These are phyloP conservation scores for Plasmopara viticola DNA, from an alignment of 352 stramenopile species.

Conservation along the genomic window DNA sequence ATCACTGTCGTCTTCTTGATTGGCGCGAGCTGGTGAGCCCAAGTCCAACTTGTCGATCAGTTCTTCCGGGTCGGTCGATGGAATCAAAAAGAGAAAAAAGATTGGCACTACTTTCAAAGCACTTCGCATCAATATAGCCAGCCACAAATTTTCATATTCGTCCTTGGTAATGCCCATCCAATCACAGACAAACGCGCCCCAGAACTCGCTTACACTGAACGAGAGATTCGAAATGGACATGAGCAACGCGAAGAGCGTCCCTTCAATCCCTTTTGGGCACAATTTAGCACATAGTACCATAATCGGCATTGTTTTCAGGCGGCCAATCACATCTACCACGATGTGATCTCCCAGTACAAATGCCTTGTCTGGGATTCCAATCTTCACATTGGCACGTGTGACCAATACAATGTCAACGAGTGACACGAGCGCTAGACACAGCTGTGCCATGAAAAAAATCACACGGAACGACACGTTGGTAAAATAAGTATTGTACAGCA, in stretches of 20 bases:
- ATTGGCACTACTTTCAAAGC: conserved; percentile 88
- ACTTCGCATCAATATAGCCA: conserved; percentile 90
- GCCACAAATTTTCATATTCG: conserved; percentile 88
- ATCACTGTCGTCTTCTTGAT: conserved; percentile 21
- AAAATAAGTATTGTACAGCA: conserved; percentile 84
- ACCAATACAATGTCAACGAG: conserved; percentile 85
- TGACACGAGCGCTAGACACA: conserved; percentile 63
- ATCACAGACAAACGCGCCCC: conserved; percentile 87
- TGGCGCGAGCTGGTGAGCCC: conserved; percentile 7
- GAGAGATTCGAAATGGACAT: conserved; percentile 97
- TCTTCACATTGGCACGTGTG: conserved; percentile 85
- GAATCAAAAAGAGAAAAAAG: conserved; percentile 83
- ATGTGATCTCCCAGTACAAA: conserved; percentile 95
- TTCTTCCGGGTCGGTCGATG: conserved; percentile 59
- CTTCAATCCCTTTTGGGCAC: conserved; percentile 93
- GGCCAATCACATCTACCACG: conserved; percentile 77
- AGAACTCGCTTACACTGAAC: conserved; percentile 90
- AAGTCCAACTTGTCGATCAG: conserved; percentile 72
- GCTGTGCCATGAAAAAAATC: conserved; percentile 87
- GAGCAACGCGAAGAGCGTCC: conserved; percentile 94
- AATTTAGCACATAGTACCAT: conserved; percentile 92
- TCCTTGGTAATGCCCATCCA: conserved; percentile 85
- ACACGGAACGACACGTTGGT: conserved; percentile 89
- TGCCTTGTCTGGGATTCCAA: conserved; percentile 92
- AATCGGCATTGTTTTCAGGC: conserved; percentile 88